phyloP scores from a whole-genome alignment of 2,329 filamentous ascomycete species.

The Diaporthe citrichinensis region DNA sequence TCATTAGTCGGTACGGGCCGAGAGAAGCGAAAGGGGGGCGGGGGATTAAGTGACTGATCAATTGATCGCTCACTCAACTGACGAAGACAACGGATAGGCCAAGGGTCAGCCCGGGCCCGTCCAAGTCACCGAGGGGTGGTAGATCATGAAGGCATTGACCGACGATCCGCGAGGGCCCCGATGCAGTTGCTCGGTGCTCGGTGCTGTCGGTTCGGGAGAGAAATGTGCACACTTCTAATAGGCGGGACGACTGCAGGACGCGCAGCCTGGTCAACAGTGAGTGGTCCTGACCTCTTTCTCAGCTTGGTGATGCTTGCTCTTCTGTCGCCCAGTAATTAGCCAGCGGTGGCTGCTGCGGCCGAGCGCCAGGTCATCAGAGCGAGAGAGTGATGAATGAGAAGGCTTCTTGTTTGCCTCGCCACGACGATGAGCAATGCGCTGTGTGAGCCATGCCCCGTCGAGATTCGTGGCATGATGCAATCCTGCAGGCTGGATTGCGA shows the following conservation, averaged over 20 bases:
- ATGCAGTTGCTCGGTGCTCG: background rate
- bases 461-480: slow-evolving; percentile 40
- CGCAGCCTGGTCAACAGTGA: background rate
- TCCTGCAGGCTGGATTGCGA: slow-evolving; percentile 31
- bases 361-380: background rate
- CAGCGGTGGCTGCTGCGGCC: background rate
- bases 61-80: background rate
- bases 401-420: background rate
- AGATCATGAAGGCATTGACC: background rate
- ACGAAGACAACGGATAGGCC: background rate
- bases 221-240: background rate
- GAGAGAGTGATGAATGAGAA: background rate
- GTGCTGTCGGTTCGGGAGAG: background rate
- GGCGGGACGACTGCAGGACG: background rate
- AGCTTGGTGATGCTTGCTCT: background rate
- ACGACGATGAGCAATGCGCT: background rate
- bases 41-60: slow-evolving; percentile 20
- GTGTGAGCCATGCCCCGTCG: slow-evolving; percentile 17
- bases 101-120: background rate
- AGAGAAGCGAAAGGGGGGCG: background rate
- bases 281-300: background rate
- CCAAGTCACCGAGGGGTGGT: slow-evolving; percentile 15
- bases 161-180: background rate
- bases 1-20: slow-evolving; percentile 32
- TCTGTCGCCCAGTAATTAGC: background rate